These are phyloP conservation scores for Coniochaeta ligniaria DNA, from an alignment of 2,329 filamentous ascomycete species.

Conservation along the genomic window DNA sequence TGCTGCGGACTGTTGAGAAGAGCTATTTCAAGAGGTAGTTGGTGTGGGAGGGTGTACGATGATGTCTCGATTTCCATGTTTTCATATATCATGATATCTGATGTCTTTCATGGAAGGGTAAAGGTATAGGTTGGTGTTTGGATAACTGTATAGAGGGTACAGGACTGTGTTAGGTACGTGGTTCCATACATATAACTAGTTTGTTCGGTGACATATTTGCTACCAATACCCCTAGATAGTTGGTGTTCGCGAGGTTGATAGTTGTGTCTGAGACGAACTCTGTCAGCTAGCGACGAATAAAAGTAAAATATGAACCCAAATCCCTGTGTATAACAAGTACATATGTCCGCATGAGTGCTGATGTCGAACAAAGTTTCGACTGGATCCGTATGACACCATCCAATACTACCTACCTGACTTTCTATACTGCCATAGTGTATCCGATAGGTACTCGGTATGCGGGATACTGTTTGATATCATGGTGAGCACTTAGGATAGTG, in stretches of 20 bases:
- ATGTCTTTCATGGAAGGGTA: background rate
- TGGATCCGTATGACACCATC: background rate
- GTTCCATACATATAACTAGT: background rate
- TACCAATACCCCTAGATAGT: background rate
- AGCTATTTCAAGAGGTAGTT: slow-evolving; percentile 26
- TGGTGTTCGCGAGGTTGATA: background rate
- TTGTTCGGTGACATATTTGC: background rate
- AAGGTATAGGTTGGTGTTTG: background rate
- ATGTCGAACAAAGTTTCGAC: background rate
- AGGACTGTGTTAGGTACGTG: background rate
- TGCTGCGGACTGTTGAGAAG: slow-evolving; percentile 38
- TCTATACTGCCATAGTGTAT: too few relatives aligned
- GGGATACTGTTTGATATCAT: too few relatives aligned
- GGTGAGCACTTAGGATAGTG: too few relatives aligned
- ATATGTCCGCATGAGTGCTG: background rate
- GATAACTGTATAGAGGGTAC: background rate
- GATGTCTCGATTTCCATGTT: background rate
- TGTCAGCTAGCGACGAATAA: background rate
- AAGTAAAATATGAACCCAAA: background rate
- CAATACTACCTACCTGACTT: too few relatives aligned
- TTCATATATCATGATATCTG: background rate
- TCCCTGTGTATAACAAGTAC: too few relatives aligned
- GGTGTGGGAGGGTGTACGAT: background rate
- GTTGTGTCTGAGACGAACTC: background rate
- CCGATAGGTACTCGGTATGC: too few relatives aligned